Evolutionary conservation across 164 flowering plant genomes (phyloP), one percentile per base, ranked within the genome.

Genomic region (Tetrastigma voinierianum): DNA sequence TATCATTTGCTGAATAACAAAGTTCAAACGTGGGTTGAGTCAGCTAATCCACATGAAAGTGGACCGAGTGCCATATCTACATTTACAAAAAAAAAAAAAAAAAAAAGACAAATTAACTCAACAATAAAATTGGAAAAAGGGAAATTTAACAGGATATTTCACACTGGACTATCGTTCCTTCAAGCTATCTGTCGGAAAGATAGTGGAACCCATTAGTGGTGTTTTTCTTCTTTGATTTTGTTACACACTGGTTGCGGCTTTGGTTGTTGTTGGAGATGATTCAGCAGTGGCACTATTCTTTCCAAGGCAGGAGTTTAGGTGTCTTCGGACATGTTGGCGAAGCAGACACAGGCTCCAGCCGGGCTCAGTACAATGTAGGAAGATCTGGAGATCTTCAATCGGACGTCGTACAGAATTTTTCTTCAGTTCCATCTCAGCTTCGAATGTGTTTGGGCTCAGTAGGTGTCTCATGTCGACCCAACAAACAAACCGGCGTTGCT

Each of bases 341-440:
- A 94, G 72, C 98, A 94, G 0, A 90, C 80, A 2, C 98, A n/a
- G 76, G 48, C 91, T 90, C 98, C 98, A 94, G 0, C 98, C 98
- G 0, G 97, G 97, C 65, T 94, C 97, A 10, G 70, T 23, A 72
- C 98, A 94, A 70, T 94, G 98, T 89, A 94, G 0, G 98, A 88
- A 0, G 92, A 77, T 0, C 98, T 97, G 0, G 98, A 91, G 47
- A 94, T 78, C 48, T 94, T 94, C 3, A 94, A 52, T 11, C 83
- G 72, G 8, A 90, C 93, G 0, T 86, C 79, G 67, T 82, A 85
- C 2, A 94, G 77, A 10, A 94, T 80, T 56, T 81, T 77, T 80
- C 85, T 85, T 97, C 98, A 94, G 76, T 68, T 86, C 88, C 78
- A 85, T 87, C 66, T 94, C 98, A 0, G 81, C 84, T 57, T 84